Evolutionary conservation across 805 yeast species (phyloP).

Genomic region (Spathaspora girioi): DNA sequence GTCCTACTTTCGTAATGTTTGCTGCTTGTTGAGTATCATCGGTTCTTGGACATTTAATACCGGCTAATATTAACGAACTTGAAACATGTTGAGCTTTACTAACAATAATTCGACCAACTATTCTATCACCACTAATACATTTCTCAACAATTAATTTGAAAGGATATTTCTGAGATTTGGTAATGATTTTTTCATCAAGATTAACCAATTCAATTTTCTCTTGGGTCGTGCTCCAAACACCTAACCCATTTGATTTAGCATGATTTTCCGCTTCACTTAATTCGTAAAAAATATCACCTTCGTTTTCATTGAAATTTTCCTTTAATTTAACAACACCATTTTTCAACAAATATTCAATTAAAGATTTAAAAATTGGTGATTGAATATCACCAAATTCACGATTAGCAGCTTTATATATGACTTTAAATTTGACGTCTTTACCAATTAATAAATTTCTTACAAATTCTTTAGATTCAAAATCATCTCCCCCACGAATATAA

Average conservation of each 20-base stretch:
- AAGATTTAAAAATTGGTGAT: slow-evolving; percentile 59
- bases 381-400: slow-evolving; percentile 72
- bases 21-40: slow-evolving; percentile 40
- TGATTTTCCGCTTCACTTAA: slow-evolving; percentile 41
- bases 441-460: slow-evolving; percentile 63
- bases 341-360: slow-evolving; percentile 51
- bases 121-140: slow-evolving; percentile 75
- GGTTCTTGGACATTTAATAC: slow-evolving; percentile 69
- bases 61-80: slow-evolving; percentile 66
- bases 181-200: slow-evolving; percentile 29
- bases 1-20: slow-evolving; percentile 57
- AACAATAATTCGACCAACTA: slow-evolving; percentile 56
- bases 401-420: slow-evolving; percentile 47
- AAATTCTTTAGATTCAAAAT: slow-evolving; percentile 59
- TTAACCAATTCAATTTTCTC: slow-evolving; percentile 17
- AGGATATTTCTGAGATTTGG: slow-evolving; percentile 37
- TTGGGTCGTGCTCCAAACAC: slow-evolving; percentile 46
- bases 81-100: slow-evolving; percentile 50
- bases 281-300: slow-evolving; percentile 32
- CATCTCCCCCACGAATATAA: slow-evolving; percentile 53
- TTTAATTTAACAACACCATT: slow-evolving; percentile 63
- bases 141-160: slow-evolving; percentile 65
- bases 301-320: slow-evolving; percentile 45
- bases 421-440: slow-evolving; percentile 57
- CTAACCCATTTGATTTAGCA: slow-evolving; percentile 50